Evolutionary conservation across 768 basidiomycete species (phyloP).

Genomic region (Rhizopogon sp.): DNA sequence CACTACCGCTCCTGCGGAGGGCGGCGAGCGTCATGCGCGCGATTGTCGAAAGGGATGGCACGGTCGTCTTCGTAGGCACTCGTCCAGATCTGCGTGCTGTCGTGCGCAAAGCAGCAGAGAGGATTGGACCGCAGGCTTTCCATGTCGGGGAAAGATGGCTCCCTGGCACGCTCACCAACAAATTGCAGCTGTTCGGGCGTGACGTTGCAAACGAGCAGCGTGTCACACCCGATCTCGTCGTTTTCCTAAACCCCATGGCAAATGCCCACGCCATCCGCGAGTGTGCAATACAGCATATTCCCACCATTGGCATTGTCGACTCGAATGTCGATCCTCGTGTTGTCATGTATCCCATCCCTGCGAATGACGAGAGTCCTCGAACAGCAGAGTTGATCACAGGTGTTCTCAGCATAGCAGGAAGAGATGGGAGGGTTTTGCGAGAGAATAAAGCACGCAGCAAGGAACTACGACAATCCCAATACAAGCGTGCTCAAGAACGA

Average conservation of each 20-base stretch:
- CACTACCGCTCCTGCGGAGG: constrained; percentile 85
- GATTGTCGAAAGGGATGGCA: constrained; percentile 75
- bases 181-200: constrained; percentile 63
- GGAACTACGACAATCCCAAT: constrained; percentile 4
- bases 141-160: constrained; percentile 88
- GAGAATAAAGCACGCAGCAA: constrained; percentile 22
- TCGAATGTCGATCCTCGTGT: constrained; percentile 93
- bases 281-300: constrained; percentile 84
- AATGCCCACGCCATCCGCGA: constrained; percentile 88
- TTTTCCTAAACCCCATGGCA: constrained; percentile 86
- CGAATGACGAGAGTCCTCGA: constrained; percentile 92
- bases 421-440: constrained; percentile 58
- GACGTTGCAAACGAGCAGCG: constrained; percentile 47
- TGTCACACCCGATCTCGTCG: constrained; percentile 78
- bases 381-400: constrained; percentile 90
- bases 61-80: constrained; percentile 88
- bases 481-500: constrained; percentile 3
- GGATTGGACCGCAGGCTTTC: constrained; percentile 77
- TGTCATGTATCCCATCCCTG: constrained; percentile 97
- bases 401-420: constrained; percentile 83
- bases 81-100: constrained; percentile 71
- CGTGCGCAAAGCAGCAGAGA: constrained; percentile 73
- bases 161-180: constrained; percentile 93
- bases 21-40: constrained; percentile 85
- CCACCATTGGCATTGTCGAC: constrained; percentile 92